Evolutionary conservation across 495 filamentous ascomycete genomes (phyloP).

Genomic region (Aspergillus ellipticus): DNA sequence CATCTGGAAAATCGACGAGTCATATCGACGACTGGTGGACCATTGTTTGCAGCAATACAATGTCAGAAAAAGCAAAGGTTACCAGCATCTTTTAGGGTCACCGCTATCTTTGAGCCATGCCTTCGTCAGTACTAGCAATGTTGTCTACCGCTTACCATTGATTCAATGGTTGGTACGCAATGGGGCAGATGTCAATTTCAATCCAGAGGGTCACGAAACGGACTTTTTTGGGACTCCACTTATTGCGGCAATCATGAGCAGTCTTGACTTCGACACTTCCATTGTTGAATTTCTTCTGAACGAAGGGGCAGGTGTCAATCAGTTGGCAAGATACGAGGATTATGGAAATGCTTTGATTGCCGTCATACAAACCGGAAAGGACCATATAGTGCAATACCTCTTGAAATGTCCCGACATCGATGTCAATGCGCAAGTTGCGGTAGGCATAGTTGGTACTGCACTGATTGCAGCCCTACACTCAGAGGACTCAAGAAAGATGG

Average conservation of each 20-base stretch:
- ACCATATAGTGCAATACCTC: neutral
- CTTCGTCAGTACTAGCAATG: neutral
- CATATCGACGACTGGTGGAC: neutral
- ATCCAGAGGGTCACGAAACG: neutral
- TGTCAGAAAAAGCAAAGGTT: neutral
- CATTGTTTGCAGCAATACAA: neutral
- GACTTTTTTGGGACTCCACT: neutral
- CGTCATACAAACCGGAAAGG: neutral
- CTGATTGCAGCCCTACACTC: no score
- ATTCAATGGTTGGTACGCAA: neutral
- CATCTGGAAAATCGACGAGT: neutral
- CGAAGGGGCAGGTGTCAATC: neutral
- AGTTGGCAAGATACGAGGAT: neutral
- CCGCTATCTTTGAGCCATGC: neutral
- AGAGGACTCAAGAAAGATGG: neutral
- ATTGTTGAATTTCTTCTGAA: neutral
- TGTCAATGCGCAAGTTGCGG: neutral
- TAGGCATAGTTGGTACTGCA: no score
- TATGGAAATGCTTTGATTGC: neutral
- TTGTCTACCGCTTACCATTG: neutral
- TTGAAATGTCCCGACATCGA: neutral
- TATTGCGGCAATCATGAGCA: neutral
- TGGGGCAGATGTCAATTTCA: neutral
- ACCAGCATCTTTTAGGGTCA: neutral
- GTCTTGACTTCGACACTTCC: neutral